phyloP scores from a whole-genome alignment of 176 grass and related monocot species.

The Microstegium vimineum region DNA sequence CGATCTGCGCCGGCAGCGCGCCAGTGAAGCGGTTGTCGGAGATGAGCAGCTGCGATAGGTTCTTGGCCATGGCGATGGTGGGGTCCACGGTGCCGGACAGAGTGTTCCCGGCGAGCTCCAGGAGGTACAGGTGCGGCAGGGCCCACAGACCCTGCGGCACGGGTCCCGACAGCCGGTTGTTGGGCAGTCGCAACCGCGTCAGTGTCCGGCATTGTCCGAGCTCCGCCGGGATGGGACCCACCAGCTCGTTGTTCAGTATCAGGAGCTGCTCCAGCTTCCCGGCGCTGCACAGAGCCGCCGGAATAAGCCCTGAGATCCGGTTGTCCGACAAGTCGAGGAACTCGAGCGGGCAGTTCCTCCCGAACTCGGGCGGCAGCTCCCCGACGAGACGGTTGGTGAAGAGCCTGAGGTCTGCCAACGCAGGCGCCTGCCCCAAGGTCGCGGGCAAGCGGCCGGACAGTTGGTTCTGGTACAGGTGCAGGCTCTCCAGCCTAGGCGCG shows the following conservation, averaged over 20 bases:
- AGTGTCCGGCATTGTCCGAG: slow-evolving; percentile 59
- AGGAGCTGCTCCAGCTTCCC: slow-evolving; percentile 56
- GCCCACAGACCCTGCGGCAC: slow-evolving; percentile 58
- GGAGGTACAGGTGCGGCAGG: slow-evolving; percentile 57
- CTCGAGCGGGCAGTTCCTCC: slow-evolving; percentile 44
- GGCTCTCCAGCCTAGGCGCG: slow-evolving; percentile 45
- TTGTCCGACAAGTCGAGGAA: slow-evolving; percentile 71
- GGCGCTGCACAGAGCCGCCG: slow-evolving; percentile 44
- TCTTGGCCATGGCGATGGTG: slow-evolving; percentile 37
- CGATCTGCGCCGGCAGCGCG: slow-evolving; percentile 52
- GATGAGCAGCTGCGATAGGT: slow-evolving; percentile 71
- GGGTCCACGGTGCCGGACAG: slow-evolving; percentile 54
- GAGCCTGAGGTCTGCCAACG: slow-evolving; percentile 49
- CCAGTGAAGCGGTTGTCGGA: slow-evolving; percentile 69
- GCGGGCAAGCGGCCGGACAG: slow-evolving; percentile 46
- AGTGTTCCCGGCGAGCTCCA: slow-evolving; percentile 61
- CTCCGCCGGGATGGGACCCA: slow-evolving; percentile 45
- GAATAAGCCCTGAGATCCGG: slow-evolving; percentile 53
- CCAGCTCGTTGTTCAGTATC: slow-evolving; percentile 60
- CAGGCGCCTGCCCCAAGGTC: slow-evolving; percentile 22
- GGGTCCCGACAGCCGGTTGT: slow-evolving; percentile 59
- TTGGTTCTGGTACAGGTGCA: slow-evolving; percentile 69
- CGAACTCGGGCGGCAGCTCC: slow-evolving; percentile 50
- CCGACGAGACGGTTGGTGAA: slow-evolving; percentile 63
- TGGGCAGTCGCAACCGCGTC: slow-evolving; percentile 51